Evolutionary conservation across 345 rosid genomes (phyloP).

Genomic region (Heritiera littoralis): DNA sequence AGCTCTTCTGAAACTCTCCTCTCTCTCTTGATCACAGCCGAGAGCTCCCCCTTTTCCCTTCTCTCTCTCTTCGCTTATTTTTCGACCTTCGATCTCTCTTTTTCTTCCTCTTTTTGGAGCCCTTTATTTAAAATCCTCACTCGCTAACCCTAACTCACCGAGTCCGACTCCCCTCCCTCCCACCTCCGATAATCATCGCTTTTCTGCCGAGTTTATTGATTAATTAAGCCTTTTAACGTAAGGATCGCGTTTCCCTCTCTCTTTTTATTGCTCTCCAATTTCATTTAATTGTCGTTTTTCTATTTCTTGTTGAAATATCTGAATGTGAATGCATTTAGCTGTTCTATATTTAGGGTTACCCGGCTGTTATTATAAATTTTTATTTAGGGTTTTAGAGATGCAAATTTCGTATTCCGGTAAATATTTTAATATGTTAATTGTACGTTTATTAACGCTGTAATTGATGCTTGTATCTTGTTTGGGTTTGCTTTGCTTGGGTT

Average conservation of each 20-base stretch:
- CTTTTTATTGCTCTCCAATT: not conserved
- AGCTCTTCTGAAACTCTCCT: not conserved
- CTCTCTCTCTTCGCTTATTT: not conserved
- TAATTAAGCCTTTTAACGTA: constrained; percentile 8
- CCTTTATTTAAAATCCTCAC: constrained; percentile 2
- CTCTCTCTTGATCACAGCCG: constrained; percentile 9
- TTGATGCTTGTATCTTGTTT: not conserved
- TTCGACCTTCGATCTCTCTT: constrained; percentile 4
- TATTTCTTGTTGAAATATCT: not conserved
- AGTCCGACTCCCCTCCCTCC: constrained; percentile 4
- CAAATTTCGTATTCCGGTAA: not conserved
- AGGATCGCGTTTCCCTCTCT: constrained; percentile 4
- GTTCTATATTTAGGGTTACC: constrained; percentile 6
- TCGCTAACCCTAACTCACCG: constrained; percentile 17
- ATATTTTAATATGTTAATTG: not conserved
- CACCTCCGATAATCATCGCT: not conserved
- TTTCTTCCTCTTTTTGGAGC: too few relatives aligned
- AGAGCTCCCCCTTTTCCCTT: not conserved
- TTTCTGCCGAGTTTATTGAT: not conserved
- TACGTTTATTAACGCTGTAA: not conserved
- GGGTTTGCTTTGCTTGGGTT: not conserved
- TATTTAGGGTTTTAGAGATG: constrained; percentile 7
- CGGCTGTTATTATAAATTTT: not conserved
- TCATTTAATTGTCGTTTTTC: not conserved
- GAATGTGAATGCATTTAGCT: not conserved